Percentiles rank a stretch among this genome's conserved stretches.
phyloP scores from a whole-genome alignment of 2,329 filamentous ascomycete genomes.

The Tolypocladium endophyticum region DNA sequence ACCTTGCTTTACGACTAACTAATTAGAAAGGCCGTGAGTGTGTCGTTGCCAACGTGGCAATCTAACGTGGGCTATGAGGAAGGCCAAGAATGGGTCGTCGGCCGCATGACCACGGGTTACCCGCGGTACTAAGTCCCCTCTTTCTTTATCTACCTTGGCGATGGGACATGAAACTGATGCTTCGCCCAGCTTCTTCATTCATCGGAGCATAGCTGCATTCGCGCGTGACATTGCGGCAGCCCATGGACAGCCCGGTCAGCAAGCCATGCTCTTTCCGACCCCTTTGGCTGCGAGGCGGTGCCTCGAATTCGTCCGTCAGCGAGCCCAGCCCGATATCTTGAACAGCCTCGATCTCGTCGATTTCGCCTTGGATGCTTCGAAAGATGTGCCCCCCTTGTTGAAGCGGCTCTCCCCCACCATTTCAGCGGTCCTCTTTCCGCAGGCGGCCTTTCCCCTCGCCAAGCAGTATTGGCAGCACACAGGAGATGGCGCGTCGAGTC shows the following conservation, averaged over 20 bases:
- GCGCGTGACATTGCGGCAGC: constrained; percentile 54
- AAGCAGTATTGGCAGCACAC: constrained; percentile 98
- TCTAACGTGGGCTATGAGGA: constrained; percentile 92
- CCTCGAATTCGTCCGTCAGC: constrained; percentile 56
- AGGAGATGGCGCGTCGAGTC: constrained; percentile 84
- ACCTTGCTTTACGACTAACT: background rate
- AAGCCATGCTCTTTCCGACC: constrained; percentile 78
- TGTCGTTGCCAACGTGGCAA: constrained; percentile 88
- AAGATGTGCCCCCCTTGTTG: constrained; percentile 39
- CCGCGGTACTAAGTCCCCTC: constrained; percentile 49
- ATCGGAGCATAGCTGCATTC: constrained; percentile 69
- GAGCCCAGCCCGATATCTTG: constrained; percentile 40
- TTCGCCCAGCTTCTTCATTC: constrained; percentile 75
- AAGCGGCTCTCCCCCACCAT: constrained; percentile 47
- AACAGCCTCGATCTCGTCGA: constrained; percentile 46
- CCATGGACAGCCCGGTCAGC: constrained; percentile 50
- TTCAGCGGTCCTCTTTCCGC: constrained; percentile 61
- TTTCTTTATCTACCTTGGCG: background rate
- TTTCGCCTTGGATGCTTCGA: constrained; percentile 49
- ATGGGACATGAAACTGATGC: background rate
- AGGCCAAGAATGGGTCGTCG: constrained; percentile 76
- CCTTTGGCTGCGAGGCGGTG: constrained; percentile 60
- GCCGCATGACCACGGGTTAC: constrained; percentile 81
- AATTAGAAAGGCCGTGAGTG: constrained; percentile 69
- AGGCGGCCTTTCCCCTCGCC: constrained; percentile 57